A percentile compares a stretch with the other conserved stretches of the same genome.
Conservation (phyloP, 2,329 filamentous ascomycete genomes). For the Trichoderma atroviride region DNA sequence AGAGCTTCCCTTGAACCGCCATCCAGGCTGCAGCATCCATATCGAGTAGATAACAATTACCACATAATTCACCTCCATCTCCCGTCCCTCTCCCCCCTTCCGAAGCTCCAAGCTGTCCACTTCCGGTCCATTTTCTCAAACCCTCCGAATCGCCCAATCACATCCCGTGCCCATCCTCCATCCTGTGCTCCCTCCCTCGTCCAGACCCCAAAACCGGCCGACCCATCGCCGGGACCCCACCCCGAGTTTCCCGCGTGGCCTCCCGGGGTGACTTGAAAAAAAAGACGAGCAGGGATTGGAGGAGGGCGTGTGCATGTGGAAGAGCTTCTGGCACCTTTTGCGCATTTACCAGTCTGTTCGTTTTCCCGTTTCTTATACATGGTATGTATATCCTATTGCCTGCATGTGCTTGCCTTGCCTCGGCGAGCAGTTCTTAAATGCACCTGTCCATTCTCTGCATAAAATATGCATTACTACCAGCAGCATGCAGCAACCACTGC, state of each 20-base stretch:
- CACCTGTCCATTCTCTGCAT: neutral
- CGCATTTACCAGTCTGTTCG: neutral
- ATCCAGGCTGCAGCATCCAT: neutral
- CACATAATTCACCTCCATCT: neutral
- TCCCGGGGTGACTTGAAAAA: conserved; percentile 16
- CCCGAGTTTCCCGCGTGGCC: conserved; percentile 20
- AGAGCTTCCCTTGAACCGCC: neutral
- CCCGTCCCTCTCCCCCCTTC: neutral
- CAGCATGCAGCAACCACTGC: neutral
- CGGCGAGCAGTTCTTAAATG: neutral
- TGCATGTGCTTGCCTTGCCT: neutral
- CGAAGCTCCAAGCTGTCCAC: neutral
- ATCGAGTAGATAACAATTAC: neutral
- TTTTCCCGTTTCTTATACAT: neutral
- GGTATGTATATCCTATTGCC: too few relatives aligned
- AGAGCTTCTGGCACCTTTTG: neutral
- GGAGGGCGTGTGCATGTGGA: conserved; percentile 6
- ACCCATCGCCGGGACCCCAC: conserved; percentile 13
- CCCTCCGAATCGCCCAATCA: conserved; percentile 7
- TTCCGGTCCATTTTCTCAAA: conserved; percentile 23
- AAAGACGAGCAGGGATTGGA: neutral
- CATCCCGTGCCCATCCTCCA: neutral
- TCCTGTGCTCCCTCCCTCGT: neutral
- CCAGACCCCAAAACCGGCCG: neutral
- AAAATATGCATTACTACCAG: neutral